phyloP scores from a whole-genome alignment of 108 stramenopile genomes.

The Cylindrotheca fusiformis region DNA sequence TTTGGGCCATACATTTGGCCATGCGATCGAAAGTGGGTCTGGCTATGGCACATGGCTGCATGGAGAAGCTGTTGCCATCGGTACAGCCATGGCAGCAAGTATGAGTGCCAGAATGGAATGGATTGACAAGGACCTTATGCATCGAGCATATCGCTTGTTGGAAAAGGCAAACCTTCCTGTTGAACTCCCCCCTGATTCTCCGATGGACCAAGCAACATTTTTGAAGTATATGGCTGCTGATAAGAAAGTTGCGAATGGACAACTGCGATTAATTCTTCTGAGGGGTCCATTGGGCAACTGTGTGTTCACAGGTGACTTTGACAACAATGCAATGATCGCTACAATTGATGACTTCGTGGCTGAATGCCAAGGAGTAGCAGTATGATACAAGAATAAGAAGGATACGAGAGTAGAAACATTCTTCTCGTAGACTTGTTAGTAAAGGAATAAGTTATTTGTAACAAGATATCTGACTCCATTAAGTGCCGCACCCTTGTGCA shows the following conservation, averaged over 20 bases:
- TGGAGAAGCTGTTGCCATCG: conserved; percentile 96
- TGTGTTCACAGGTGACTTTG: conserved; percentile 89
- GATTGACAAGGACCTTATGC: conserved; percentile 64
- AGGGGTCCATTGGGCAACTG: conserved; percentile 81
- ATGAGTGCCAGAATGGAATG: conserved; percentile 89
- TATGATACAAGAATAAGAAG: not conserved
- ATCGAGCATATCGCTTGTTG: conserved; percentile 64
- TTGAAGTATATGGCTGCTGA: conserved; percentile 85
- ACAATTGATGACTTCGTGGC: conserved; percentile 88
- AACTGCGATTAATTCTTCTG: conserved; percentile 73
- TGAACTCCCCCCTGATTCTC: conserved; percentile 73
- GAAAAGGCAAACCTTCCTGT: conserved; percentile 70
- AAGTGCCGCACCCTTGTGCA: not conserved
- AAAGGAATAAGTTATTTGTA: not conserved
- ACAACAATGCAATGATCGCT: conserved; percentile 68
- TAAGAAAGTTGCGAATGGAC: conserved; percentile 91
- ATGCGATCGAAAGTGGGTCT: conserved; percentile 95
- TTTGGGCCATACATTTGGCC: conserved; percentile 98
- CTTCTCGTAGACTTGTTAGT: not conserved
- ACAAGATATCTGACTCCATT: not conserved
- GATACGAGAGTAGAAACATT: not conserved
- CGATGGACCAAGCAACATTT: conserved; percentile 74
- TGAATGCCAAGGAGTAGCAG: conserved; percentile 45
- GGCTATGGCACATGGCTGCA: conserved; percentile 95
- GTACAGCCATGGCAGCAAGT: conserved; percentile 94